Evolutionary conservation across 345 rosid species (phyloP).

Genomic region (Citrus unshiu): DNA sequence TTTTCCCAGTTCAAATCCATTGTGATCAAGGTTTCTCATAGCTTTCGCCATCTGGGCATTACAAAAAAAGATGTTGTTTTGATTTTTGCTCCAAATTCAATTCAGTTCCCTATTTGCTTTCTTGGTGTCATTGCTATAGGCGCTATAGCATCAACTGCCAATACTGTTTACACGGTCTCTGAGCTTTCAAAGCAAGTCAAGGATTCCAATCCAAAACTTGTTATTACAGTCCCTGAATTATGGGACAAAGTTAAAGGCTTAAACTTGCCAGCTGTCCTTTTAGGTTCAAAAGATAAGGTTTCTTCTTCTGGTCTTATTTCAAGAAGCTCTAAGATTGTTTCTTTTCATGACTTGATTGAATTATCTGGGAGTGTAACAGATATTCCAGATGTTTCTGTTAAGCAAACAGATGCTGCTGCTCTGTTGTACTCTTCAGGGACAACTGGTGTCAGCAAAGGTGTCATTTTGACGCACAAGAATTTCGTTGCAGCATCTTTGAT

Average conservation of each 20-base stretch:
- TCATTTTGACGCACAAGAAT: slow-evolving; percentile 69
- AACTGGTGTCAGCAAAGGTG: slow-evolving; percentile 85
- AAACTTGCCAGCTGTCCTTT: slow-evolving; percentile 51
- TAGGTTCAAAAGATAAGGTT: slow-evolving; percentile 38
- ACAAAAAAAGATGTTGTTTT: slow-evolving; percentile 61
- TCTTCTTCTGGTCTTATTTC: slow-evolving; percentile 12
- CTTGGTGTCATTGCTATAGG: slow-evolving; percentile 66
- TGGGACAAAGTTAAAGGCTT: slow-evolving; percentile 58
- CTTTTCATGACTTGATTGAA: slow-evolving; percentile 46
- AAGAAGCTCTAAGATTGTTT: slow-evolving; percentile 22
- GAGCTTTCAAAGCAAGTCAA: slow-evolving; percentile 69
- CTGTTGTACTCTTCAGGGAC: slow-evolving; percentile 91
- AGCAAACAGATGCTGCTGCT: slow-evolving; percentile 63
- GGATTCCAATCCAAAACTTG: slow-evolving; percentile 66
- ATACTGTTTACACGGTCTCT: slow-evolving; percentile 60
- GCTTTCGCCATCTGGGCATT: slow-evolving; percentile 60
- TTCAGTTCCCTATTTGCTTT: slow-evolving; percentile 70
- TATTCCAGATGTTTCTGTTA: slow-evolving; percentile 38
- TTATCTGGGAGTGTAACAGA: slow-evolving; percentile 40
- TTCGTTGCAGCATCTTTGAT: slow-evolving; percentile 65
- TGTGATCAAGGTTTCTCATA: slow-evolving; percentile 58
- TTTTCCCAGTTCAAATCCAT: slow-evolving; percentile 61
- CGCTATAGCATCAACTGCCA: slow-evolving; percentile 67
- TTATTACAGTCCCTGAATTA: slow-evolving; percentile 56
- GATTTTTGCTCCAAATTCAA: slow-evolving; percentile 76